These are phyloP conservation scores for Neostapfia colusana DNA, from an alignment of 176 grass and related monocot species.

Conservation along the genomic window DNA sequence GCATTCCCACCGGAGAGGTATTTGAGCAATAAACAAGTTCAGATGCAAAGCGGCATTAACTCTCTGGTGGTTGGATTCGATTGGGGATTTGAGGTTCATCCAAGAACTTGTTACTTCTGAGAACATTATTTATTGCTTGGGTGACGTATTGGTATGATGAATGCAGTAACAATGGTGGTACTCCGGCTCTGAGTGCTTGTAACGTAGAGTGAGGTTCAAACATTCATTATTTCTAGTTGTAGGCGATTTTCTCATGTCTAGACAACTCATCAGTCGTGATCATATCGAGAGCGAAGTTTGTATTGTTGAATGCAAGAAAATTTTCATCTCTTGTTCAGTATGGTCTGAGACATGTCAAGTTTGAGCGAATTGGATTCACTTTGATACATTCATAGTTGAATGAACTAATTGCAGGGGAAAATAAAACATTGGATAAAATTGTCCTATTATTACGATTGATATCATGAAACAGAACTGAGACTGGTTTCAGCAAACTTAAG, in stretches of 20 bases:
- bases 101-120: neutral
- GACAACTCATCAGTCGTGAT: neutral
- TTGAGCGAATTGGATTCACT: neutral
- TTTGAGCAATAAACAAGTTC: slow-evolving; percentile 15
- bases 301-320: neutral
- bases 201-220: neutral
- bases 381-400: neutral
- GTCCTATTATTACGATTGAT: too few relatives aligned
- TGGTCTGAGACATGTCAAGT: neutral
- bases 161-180: neutral
- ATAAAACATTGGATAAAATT: too few relatives aligned
- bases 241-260: neutral
- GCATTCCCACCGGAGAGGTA: slow-evolving; percentile 37
- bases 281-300: neutral
- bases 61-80: neutral
- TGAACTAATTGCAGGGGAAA: too few relatives aligned
- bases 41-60: neutral
- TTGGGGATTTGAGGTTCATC: neutral
- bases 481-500: too few relatives aligned
- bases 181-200: neutral
- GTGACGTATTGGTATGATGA: neutral
- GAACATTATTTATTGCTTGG: neutral
- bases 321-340: neutral
- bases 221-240: neutral
- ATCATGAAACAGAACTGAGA: too few relatives aligned